Evolutionary conservation across 139 green algal species (phyloP).

Genomic region (Coelastrella sp.): DNA sequence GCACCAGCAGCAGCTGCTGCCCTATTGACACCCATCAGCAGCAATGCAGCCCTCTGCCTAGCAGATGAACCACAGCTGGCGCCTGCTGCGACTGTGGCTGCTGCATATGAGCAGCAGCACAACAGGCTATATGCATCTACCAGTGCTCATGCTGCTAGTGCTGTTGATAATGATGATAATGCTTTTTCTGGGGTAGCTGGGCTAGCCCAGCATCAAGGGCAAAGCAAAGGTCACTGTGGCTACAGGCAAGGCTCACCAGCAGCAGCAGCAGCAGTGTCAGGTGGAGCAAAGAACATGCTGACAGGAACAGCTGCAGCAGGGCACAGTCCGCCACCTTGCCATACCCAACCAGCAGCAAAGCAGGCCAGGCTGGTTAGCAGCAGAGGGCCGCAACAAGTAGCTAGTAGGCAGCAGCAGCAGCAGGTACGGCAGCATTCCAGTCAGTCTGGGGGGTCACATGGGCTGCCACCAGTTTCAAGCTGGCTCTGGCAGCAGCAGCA

Average conservation of each 20-base stretch:
- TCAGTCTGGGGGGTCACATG: neutral
- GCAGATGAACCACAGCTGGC: neutral
- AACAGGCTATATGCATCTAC: no score
- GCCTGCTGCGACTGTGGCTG: no score
- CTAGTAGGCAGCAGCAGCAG: conserved; percentile 9
- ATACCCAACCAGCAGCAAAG: neutral
- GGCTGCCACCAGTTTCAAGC: neutral
- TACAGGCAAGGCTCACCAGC: no score
- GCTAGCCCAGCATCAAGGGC: no score
- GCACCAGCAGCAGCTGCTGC: conserved; percentile 6
- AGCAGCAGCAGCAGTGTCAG: conserved; percentile 13
- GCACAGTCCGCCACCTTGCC: neutral
- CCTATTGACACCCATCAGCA: neutral
- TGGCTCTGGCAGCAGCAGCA: conserved; percentile 3
- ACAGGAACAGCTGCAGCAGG: neutral
- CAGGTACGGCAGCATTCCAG: neutral
- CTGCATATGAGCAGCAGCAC: no score
- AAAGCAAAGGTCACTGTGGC: no score
- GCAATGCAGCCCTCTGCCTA: neutral
- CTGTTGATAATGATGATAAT: no score
- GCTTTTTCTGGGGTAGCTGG: no score
- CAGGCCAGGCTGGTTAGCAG: neutral
- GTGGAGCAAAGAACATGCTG: no score
- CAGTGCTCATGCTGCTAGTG: no score
- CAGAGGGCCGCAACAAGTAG: neutral